Evolutionary conservation across 495 filamentous ascomycete genomes (phyloP), one percentile per base, ranked within the genome.

Genomic region (Podospora pseudoanserina): DNA sequence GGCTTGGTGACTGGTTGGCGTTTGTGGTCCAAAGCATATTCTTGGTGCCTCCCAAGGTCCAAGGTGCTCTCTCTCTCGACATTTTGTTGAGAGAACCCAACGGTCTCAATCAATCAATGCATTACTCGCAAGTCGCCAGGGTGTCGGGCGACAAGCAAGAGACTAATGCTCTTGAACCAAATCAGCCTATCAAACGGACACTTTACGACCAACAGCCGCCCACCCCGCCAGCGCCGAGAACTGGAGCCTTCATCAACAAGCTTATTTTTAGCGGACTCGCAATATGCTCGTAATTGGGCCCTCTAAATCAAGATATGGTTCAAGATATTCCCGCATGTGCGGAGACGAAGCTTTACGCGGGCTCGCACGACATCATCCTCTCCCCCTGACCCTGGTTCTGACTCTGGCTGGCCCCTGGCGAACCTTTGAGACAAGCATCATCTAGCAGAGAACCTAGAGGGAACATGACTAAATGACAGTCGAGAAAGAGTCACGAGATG

Each of bases 181-280:
- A 58, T 58, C 55, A 58, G 55, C 55, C 55, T 58, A 58, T 20
- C 55, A 58, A 20, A n/a, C 39, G 39, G 15, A 4, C 59, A 60
- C 65, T 62, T 65, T 61, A 44, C 23, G 23, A 27, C 2, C 13
- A 60, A 61, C 66, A 68, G 68, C 66, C 64, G 65, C 67, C 53
- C 70, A 65, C 66, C 64, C 61, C 69, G 32, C 70, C 66, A 64
- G 69, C 64, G 34, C 66, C 67, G 70, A 57, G 59, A 68, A 62
- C 56, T 63, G 39, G 39, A 60, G 53, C 23, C 54, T 34, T 44
- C 26, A 44, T 15, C 64, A 15, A 53, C 44, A 56, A 63, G 54
- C 67, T 71, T 72, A 71, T 72, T 72, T 71, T 71, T 69, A 68
- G 70, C 20, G 18, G 57, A 13, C 23, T 67, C 32, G 63, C 64